Percentiles rank a stretch among this genome's conserved stretches.
Evolutionary conservation across 2,329 filamentous ascomycete species (phyloP).

Genomic region (Aspergillus brasiliensis): DNA sequence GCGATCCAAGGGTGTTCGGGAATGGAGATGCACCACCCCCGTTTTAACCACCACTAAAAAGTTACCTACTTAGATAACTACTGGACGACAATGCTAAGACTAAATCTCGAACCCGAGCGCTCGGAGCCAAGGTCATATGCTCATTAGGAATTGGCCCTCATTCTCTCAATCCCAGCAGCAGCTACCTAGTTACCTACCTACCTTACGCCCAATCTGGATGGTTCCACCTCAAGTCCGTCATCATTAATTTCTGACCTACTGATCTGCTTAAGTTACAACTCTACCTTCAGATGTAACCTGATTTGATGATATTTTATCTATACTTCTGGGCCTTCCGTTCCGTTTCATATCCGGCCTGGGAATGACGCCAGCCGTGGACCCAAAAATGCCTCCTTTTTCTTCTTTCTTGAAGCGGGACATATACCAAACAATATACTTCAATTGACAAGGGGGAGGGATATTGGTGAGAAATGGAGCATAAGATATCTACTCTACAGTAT

Average conservation of each 20-base stretch:
- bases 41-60: not conserved
- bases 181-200: no score
- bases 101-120: constrained; percentile 5
- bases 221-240: constrained; percentile 26
- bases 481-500: no score
- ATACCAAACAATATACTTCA: not conserved
- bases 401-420: not conserved
- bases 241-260: constrained; percentile 15
- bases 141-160: constrained; percentile 13
- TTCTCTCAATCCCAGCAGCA: constrained; percentile 12
- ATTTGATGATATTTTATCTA: not conserved
- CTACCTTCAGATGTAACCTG: not conserved
- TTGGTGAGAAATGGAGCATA: not conserved
- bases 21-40: not conserved
- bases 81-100: not conserved
- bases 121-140: constrained; percentile 22
- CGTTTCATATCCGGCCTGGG: not conserved
- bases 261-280: not conserved
- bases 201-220: constrained; percentile 21
- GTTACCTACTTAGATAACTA: not conserved
- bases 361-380: not conserved
- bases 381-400: not conserved
- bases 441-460: not conserved
- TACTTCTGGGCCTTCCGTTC: not conserved
- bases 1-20: not conserved